Percentiles rank a stretch among this genome's conserved stretches.
phyloP scores from a whole-genome alignment of 2,329 filamentous ascomycete species.

The Cordyceps farinosa region DNA sequence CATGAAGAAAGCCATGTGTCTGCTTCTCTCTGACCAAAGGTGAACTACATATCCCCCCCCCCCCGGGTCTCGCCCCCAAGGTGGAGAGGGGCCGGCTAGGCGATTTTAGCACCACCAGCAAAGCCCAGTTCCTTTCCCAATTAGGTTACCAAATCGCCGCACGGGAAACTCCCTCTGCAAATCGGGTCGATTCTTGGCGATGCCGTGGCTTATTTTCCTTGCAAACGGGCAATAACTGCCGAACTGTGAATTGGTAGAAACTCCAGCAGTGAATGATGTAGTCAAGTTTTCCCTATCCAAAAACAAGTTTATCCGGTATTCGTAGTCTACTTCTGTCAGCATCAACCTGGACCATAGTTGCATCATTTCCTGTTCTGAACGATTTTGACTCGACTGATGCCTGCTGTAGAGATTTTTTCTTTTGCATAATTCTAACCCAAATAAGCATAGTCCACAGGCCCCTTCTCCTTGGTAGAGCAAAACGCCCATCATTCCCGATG shows the following conservation, averaged over 20 bases:
- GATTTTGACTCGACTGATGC: neutral
- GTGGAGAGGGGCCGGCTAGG: neutral
- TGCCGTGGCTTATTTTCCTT: neutral
- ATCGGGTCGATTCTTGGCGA: constrained; percentile 13
- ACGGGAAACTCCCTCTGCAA: constrained; percentile 1
- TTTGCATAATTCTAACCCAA: neutral
- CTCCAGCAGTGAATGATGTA: neutral
- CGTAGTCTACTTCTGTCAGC: neutral
- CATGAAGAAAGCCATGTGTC: neutral
- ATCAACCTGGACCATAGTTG: neutral
- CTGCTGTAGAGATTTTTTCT: neutral
- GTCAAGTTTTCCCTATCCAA: neutral
- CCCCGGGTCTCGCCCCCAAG: constrained; percentile 2
- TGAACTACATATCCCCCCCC: neutral
- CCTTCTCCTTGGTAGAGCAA: neutral
- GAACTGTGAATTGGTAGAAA: neutral
- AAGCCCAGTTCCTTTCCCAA: neutral
- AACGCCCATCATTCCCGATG: neutral
- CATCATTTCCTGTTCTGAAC: neutral
- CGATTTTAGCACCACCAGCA: neutral
- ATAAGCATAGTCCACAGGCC: neutral
- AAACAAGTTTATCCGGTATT: too few species aligned
- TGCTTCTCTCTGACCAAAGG: too few species aligned
- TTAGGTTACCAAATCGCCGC: constrained; percentile 14
- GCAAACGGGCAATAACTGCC: neutral